These are phyloP conservation scores for Scleromitrula shiraiana DNA, from an alignment of 2,329 filamentous ascomycete genomes.

Conservation along the genomic window DNA sequence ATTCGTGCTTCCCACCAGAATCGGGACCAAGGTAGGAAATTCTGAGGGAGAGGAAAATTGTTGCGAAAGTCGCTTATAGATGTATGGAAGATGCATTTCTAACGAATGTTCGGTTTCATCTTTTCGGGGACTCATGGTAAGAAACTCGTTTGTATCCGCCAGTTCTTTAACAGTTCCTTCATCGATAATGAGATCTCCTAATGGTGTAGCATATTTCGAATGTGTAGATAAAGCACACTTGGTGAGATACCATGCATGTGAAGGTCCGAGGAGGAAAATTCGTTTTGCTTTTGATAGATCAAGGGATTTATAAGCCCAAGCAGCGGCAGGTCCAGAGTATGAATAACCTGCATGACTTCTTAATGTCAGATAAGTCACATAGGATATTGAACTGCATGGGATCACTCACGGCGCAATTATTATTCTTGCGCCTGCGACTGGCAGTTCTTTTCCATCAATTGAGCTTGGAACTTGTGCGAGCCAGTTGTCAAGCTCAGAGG, in stretches of 20 bases:
- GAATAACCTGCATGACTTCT: conserved; percentile 83
- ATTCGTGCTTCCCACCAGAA: conserved; percentile 74
- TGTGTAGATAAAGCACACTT: conserved; percentile 72
- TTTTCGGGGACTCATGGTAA: conserved; percentile 53
- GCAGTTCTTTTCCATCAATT: conserved; percentile 53
- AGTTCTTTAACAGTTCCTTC: conserved; percentile 44
- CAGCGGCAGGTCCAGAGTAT: conserved; percentile 86
- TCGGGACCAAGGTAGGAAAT: conserved; percentile 72
- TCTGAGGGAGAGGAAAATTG: conserved; percentile 36
- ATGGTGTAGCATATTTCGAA: conserved; percentile 62
- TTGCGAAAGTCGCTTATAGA: conserved; percentile 65
- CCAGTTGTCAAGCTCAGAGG: conserved; percentile 63
- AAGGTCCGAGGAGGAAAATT: conserved; percentile 87
- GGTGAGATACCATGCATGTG: conserved; percentile 75
- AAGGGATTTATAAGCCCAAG: conserved; percentile 87
- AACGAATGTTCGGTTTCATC: conserved; percentile 87
- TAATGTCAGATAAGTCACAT: background rate
- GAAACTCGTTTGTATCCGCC: conserved; percentile 46
- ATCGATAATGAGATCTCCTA: conserved; percentile 64
- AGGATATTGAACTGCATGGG: background rate
- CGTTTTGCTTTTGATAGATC: conserved; percentile 72
- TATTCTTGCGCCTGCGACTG: conserved; percentile 66
- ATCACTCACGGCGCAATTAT: conserved; percentile 83
- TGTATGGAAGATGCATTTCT: conserved; percentile 93
- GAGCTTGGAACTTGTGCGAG: conserved; percentile 62